These are phyloP conservation scores for Neoascochyta sp. DNA, from an alignment of 2,329 filamentous ascomycete genomes.

Conservation along the genomic window DNA sequence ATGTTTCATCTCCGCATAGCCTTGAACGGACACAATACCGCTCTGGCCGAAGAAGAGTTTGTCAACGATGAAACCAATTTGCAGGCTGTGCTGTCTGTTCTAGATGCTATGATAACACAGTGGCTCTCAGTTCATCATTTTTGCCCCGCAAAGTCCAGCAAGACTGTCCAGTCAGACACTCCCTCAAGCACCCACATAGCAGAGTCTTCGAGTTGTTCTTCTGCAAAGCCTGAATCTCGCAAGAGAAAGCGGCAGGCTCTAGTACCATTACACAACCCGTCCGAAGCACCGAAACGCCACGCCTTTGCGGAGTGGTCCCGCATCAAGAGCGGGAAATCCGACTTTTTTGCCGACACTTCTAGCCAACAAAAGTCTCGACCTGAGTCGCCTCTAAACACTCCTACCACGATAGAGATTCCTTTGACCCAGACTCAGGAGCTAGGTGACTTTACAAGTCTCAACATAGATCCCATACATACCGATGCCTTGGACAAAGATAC, in stretches of 20 bases:
- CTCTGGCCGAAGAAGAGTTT: constrained; percentile 17
- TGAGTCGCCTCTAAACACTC: too few relatives aligned
- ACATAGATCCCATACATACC: constrained; percentile 9
- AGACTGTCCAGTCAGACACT: not conserved
- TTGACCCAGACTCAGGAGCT: too few relatives aligned
- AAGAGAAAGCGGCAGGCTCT: constrained; percentile 21
- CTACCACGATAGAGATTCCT: too few relatives aligned
- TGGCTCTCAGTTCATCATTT: constrained; percentile 74
- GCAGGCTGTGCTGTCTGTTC: constrained; percentile 58
- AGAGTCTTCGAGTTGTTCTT: not conserved
- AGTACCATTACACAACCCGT: not conserved
- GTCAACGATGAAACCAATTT: constrained; percentile 38
- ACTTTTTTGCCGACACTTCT: constrained; percentile 30
- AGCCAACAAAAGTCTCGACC: not conserved
- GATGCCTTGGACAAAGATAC: too few relatives aligned
- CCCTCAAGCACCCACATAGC: not conserved
- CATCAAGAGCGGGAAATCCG: constrained; percentile 42
- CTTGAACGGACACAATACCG: constrained; percentile 22
- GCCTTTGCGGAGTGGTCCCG: constrained; percentile 42
- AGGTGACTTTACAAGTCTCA: constrained; percentile 11
- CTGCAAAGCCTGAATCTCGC: constrained; percentile 1
- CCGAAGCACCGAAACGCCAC: constrained; percentile 4
- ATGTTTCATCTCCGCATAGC: constrained; percentile 80
- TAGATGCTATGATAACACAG: constrained; percentile 65
- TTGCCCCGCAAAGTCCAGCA: constrained; percentile 45